Evolutionary conservation across 2,329 filamentous ascomycete genomes (phyloP), one percentile per base, ranked within the genome.

Genomic region (Trichoderma pleuroti): DNA sequence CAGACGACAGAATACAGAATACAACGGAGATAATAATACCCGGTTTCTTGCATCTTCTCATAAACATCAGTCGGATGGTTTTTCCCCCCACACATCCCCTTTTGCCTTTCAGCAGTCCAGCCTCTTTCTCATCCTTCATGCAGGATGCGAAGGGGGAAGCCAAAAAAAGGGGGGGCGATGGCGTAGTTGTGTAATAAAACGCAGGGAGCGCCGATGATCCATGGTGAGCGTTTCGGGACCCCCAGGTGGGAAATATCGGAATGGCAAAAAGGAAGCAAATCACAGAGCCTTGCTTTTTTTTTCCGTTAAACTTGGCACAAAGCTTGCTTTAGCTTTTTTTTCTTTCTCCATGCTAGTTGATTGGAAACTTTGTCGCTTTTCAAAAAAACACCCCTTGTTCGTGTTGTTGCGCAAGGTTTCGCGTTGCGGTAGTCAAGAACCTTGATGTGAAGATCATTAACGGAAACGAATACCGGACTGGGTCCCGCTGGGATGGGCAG

Each of bases 371-470:
- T 52, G 11, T 52, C 56, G n/a, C 10, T 60, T 18, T 60, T 18
- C 18, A 46, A n/a, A 36, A 39, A n/a, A n/a, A n/a, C n/a, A n/a
- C n/a, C 18, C 34, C 52, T 30, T 28, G 24, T 30, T 24, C 30
- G 42, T 64, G 12, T 24, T 26, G 26, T 26, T 28, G 52, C 10
- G 18, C n/a, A 32, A 34, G 18, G 56, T 32, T 12, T 32, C 62
- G 46, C 46, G 60, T 63, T 46, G n/a, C 61, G 46, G 16, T 16
- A 65, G 28, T 21, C 11, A 36, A 26, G 34, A 59, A 49, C 54
- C 34, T 42, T 67, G 24, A n/a, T 46, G 24, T 46, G 64, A 67
- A 46, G 52, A 67, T 67, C 64, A 59, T 39, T 59, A 67, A 59
- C 64, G 18, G 34, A 67, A 46, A 46, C 36, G 64, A 59, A 32